Evolutionary conservation across 2,329 filamentous ascomycete genomes (phyloP).

Genomic region (Scleromitrula shiraiana): DNA sequence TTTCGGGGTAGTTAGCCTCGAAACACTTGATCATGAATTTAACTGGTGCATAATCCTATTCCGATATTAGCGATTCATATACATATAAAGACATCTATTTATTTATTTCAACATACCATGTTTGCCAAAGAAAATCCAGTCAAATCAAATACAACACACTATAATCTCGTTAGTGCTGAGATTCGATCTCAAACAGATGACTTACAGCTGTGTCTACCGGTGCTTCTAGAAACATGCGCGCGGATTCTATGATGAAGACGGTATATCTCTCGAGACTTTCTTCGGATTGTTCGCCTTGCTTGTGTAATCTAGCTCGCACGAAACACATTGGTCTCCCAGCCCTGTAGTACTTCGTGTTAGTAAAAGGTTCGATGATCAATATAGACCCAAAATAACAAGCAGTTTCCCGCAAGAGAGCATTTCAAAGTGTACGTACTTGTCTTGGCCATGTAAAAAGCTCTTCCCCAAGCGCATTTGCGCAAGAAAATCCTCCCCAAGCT

Average conservation of each 20-base stretch:
- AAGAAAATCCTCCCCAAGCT: conserved; percentile 66
- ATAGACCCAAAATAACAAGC: no score
- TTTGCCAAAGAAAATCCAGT: conserved; percentile 88
- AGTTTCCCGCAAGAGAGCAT: background rate
- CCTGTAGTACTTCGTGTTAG: background rate
- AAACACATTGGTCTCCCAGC: conserved; percentile 78
- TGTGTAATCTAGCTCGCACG: conserved; percentile 76
- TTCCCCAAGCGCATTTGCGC: conserved; percentile 82
- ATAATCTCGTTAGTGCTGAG: conserved; percentile 2
- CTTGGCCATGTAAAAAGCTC: conserved; percentile 81
- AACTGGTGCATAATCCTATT: conserved; percentile 80
- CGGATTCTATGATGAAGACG: conserved; percentile 89
- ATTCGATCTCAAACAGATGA: conserved; percentile 18
- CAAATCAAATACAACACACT: conserved; percentile 96
- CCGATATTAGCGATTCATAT: conserved; percentile 14
- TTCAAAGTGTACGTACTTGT: conserved; percentile 43
- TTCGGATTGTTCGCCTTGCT: conserved; percentile 72
- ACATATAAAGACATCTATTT: no score
- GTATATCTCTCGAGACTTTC: conserved; percentile 81
- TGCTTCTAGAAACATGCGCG: conserved; percentile 69
- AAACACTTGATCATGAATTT: conserved; percentile 99
- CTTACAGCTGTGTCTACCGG: conserved; percentile 88
- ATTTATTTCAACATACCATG: conserved; percentile 57
- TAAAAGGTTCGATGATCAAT: background rate
- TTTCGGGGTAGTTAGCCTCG: conserved; percentile 96